A percentile compares a stretch with the other conserved stretches of the same genome.
Evolutionary conservation across 768 basidiomycete genomes (phyloP).

Genomic region (Rhodotorula graminis): DNA sequence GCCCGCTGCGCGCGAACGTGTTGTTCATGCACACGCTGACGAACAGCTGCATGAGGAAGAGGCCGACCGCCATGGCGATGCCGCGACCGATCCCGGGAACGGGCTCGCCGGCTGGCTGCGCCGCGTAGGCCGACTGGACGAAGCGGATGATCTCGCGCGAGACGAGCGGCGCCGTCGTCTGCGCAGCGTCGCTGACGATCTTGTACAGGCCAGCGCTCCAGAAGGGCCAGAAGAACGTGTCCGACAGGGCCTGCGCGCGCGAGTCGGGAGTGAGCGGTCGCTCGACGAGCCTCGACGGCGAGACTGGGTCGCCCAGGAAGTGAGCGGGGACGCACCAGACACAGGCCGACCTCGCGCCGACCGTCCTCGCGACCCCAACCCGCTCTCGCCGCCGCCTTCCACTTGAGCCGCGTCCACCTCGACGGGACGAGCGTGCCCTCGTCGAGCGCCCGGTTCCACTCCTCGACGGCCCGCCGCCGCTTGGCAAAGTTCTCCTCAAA

Average conservation of each 20-base stretch:
- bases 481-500: slow-evolving; percentile 53
- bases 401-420: neutral
- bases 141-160: slow-evolving; percentile 72
- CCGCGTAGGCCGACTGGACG: slow-evolving; percentile 59
- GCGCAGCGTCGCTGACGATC: slow-evolving; percentile 60
- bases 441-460: slow-evolving; percentile 53
- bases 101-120: slow-evolving; percentile 33
- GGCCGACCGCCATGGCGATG: slow-evolving; percentile 61
- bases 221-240: slow-evolving; percentile 27
- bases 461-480: slow-evolving; percentile 52
- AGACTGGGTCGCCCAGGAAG: neutral
- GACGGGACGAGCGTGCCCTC: neutral
- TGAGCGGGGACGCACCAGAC: slow-evolving; percentile 48
- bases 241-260: neutral
- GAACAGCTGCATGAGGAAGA: slow-evolving; percentile 51
- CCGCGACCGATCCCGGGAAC: slow-evolving; percentile 54
- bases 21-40: slow-evolving; percentile 20
- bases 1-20: slow-evolving; percentile 57
- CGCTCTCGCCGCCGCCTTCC: slow-evolving; percentile 48
- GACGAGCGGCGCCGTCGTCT: slow-evolving; percentile 66
- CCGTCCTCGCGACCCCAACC: slow-evolving; percentile 57
- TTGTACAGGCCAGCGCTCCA: slow-evolving; percentile 23
- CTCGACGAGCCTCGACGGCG: too few species aligned
- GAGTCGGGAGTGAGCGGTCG: neutral
- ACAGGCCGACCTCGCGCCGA: slow-evolving; percentile 43